Base-by-base conservation (phyloP, 805 yeast genomes). In the Sporopachydermia lactativora region DNA sequence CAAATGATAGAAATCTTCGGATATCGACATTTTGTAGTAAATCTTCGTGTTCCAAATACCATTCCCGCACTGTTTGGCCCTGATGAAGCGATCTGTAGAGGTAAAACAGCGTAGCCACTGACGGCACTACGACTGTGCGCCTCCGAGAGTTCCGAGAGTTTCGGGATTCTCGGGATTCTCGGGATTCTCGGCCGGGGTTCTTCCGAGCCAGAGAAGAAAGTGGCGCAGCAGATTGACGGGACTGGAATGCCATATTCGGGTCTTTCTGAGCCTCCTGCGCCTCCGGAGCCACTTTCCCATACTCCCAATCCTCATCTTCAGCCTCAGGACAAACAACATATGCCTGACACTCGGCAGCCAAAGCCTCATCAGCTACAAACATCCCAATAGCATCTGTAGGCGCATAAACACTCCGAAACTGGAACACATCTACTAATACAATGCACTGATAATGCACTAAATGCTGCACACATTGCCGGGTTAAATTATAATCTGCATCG, bases 381-480 rank as follows among this genome's bases (percentile, higher is more conserved):
- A 65, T 58, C 0, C 81, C 75, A 17, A 92, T 72, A 36, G 73
- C 70, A 28, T 92, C 77, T 0, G 97, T 84, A 16, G 95, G 84
- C 0, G 96, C 92, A 60, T 92, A 92, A 17, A 78, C 74, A 58
- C 85, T 89, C 38, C 77, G 64, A 55, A 88, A 92, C 54, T 88
- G 96, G 57, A 92, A 89, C 13, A 92, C 74, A 54, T 89, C 97
- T 11, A 83, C 66, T 5, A 88, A 68, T 11, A 80, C 73, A 19
- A 92, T 76, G 49, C 96, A 83, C 48, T 79, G 78, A 60, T 89
- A 92, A 57, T 89, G 94, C 63, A 88, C 71, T 41, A 92, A 64
- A 60, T 92, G 96, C 57, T 83, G 94, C 31, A 94, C 77, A 55
- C 96, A 88, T 52, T 82, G 86, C 41, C 77, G 73, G 2, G 95